Evolutionary conservation across 768 basidiomycete genomes (phyloP).

Genomic region (Lactarius tabidus): DNA sequence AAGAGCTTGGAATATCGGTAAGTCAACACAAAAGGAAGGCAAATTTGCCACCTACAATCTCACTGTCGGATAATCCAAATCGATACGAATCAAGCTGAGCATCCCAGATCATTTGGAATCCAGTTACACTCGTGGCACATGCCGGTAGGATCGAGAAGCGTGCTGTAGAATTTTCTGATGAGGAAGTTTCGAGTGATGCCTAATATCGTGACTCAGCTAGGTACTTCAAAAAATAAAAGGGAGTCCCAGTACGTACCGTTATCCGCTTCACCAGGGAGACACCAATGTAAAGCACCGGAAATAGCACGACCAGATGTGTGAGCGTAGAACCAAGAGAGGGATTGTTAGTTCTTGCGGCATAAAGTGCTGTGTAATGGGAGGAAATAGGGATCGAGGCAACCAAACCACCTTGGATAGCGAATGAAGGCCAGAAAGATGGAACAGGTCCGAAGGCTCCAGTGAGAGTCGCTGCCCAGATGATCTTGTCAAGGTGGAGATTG

Average conservation of each 20-base stretch:
- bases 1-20: slow-evolving; percentile 19
- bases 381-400: slow-evolving; percentile 50
- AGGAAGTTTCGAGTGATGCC: slow-evolving; percentile 14
- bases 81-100: slow-evolving; percentile 9
- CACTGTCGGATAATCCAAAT: slow-evolving; percentile 22
- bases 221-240: background rate
- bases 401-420: slow-evolving; percentile 39
- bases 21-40: slow-evolving; percentile 5
- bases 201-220: slow-evolving; percentile 1
- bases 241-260: slow-evolving; percentile 34
- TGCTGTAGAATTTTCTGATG: slow-evolving; percentile 15
- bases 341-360: slow-evolving; percentile 50
- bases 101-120: slow-evolving; percentile 18
- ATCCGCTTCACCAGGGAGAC: slow-evolving; percentile 43
- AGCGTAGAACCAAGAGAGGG: slow-evolving; percentile 55
- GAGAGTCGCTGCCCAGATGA: slow-evolving; percentile 35
- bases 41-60: slow-evolving; percentile 19
- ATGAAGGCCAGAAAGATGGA: slow-evolving; percentile 33
- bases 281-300: slow-evolving; percentile 52
- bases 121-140: slow-evolving; percentile 24
- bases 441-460: slow-evolving; percentile 36
- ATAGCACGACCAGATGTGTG: slow-evolving; percentile 54
- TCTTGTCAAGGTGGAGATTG: slow-evolving; percentile 42
- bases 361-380: slow-evolving; percentile 63
- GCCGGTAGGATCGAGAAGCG: slow-evolving; percentile 23